Evolutionary conservation across 1,284 basidiomycete genomes (phyloP), one percentile per base, ranked within the genome.

Genomic region (Ustilago cynodontis): DNA sequence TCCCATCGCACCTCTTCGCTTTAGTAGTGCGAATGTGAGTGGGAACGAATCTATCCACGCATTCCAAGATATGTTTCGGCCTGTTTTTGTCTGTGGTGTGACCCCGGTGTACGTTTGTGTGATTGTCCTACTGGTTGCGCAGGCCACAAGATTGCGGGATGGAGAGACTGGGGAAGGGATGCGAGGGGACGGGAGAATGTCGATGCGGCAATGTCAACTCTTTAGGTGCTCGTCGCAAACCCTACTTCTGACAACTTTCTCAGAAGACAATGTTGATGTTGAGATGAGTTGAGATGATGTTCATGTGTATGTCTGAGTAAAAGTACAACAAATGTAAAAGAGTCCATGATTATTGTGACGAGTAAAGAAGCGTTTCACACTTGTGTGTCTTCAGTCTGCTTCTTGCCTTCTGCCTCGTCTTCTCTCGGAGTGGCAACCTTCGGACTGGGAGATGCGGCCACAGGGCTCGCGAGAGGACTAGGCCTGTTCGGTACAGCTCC

Each of bases 251-350:
- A n/a, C n/a, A n/a, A n/a, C n/a, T n/a, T n/a, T n/a, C n/a, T n/a
- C n/a, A n/a, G n/a, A n/a, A n/a, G n/a, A n/a, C n/a, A n/a, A n/a
- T n/a, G n/a, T n/a, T n/a, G n/a, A n/a, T n/a, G n/a, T n/a, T n/a
- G n/a, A n/a, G n/a, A n/a, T n/a, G n/a, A n/a, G n/a, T 22, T 43
- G 41, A 43, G 24, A 56, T 53, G 51, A 33, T 53, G 53, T 24
- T 41, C 14, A 35, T 39, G 20, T 35, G 37, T 35, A 26, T 50
- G 47, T 50, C 18, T 20, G 22, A 22, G 26, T 45, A 58, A 58
- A 49, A 47, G 56, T 47, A 58, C 41, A 58, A 49, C n/a, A 28
- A 50, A 50, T 50, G 47, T 28, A 29, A 50, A 55, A 43, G 41
- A 39, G 41, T 43, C 41, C 41, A 43, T 43, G 18, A 20, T 43